A percentile compares a stretch with the other conserved stretches of the same genome.
Evolutionary conservation across 1,284 basidiomycete genomes (phyloP).

Genomic region (Mycena sp.): DNA sequence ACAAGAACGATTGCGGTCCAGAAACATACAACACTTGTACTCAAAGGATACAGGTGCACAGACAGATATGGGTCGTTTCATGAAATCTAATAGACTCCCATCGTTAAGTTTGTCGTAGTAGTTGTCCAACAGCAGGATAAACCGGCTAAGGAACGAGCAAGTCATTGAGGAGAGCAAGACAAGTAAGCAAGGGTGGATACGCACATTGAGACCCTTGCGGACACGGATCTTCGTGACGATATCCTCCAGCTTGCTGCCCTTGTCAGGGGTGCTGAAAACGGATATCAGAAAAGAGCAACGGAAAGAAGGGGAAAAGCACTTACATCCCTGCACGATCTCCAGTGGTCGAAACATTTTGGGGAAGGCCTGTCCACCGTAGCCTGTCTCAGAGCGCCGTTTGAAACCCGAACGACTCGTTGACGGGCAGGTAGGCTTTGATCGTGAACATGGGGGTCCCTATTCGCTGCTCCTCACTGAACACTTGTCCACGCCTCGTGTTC

Average conservation of each 20-base stretch:
- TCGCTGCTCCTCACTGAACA: conserved; percentile 98
- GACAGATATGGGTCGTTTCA: conserved; percentile 8
- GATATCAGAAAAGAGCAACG: conserved; percentile 25
- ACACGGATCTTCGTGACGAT: conserved; percentile 86
- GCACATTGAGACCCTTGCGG: conserved; percentile 93
- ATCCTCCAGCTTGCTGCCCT: conserved; percentile 91
- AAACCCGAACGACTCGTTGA: conserved; percentile 99
- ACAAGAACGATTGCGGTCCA: not conserved
- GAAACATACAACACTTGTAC: conserved; percentile 20
- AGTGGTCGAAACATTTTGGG: conserved; percentile 96
- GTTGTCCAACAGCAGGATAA: conserved; percentile 83
- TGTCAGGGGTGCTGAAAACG: conserved; percentile 74
- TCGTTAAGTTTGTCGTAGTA: conserved; percentile 90
- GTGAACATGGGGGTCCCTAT: conserved; percentile 99
- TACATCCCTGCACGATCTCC: conserved; percentile 86
- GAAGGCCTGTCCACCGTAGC: conserved; percentile 99
- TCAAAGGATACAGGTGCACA: conserved; percentile 18
- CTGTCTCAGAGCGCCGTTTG: conserved; percentile 94
- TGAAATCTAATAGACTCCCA: conserved; percentile 6
- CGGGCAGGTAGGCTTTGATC: conserved; percentile 98
- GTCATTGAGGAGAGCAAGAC: conserved; percentile 20
- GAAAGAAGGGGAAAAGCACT: conserved; percentile 41
- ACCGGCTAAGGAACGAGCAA: conserved; percentile 65
- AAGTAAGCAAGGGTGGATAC: conserved; percentile 31
- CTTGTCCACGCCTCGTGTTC: conserved; percentile 95